These are phyloP conservation scores for Eucalyptus cloeziana DNA, from an alignment of 345 rosid species.

Conservation along the genomic window DNA sequence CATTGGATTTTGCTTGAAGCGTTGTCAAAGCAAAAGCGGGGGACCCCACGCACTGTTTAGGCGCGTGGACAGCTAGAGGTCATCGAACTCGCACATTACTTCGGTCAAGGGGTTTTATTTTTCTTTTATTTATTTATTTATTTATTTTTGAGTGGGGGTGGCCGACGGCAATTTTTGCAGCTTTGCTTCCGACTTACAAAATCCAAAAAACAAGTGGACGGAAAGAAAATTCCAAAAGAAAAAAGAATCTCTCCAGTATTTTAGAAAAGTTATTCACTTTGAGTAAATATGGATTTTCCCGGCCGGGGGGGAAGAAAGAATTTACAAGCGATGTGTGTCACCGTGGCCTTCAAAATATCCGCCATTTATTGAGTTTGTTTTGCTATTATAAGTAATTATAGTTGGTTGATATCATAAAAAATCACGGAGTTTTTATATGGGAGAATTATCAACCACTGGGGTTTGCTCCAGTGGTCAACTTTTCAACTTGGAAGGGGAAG, in stretches of 20 bases:
- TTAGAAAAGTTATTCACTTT: not conserved
- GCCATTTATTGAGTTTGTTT: not conserved
- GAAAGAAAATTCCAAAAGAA: not conserved
- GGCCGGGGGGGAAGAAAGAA: not conserved
- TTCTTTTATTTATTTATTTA: fast-evolving
- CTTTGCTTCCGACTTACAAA: not conserved
- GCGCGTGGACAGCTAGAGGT: not conserved
- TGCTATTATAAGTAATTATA: not conserved
- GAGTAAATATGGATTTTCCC: not conserved
- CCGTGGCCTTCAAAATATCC: not conserved
- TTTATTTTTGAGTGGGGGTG: not conserved
- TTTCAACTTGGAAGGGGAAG: too few relatives aligned
- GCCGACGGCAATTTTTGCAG: not conserved
- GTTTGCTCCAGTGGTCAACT: too few relatives aligned
- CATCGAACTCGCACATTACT: not conserved
- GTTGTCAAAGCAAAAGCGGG: not conserved
- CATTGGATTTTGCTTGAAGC: not conserved
- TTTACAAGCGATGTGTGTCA: not conserved
- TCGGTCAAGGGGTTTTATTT: not conserved
- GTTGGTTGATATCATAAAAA: not conserved
- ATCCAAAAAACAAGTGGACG: not conserved
- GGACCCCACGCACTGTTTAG: not conserved
- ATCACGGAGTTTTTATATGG: not conserved
- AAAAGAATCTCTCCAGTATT: not conserved
- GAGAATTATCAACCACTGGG: not conserved